Evolutionary conservation across 2,329 filamentous ascomycete genomes (phyloP).

Genomic region (Neoascochyta sp.): DNA sequence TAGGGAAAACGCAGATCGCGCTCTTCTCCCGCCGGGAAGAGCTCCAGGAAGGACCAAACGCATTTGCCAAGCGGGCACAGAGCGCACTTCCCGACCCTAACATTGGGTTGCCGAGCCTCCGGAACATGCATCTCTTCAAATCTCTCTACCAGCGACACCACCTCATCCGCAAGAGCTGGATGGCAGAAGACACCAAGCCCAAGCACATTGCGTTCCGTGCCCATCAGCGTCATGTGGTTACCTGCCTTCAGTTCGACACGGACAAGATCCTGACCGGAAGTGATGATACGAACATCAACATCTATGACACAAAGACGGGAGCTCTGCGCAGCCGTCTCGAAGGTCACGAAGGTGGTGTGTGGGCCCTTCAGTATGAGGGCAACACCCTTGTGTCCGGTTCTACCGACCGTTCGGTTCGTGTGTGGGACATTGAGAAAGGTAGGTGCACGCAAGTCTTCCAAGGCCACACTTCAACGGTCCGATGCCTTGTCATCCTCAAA

Average conservation of each 20-base stretch:
- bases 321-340: constrained; percentile 77
- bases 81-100: constrained; percentile 76
- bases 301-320: constrained; percentile 96
- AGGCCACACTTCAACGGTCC: constrained; percentile 94
- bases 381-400: constrained; percentile 94
- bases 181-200: constrained; percentile 74
- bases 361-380: constrained; percentile 94
- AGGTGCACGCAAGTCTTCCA: constrained; percentile 94
- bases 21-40: constrained; percentile 49
- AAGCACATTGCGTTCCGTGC: constrained; percentile 94
- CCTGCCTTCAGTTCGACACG: constrained; percentile 93
- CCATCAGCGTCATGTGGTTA: constrained; percentile 93
- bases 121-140: constrained; percentile 89
- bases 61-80: constrained; percentile 80
- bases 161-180: constrained; percentile 90
- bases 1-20: constrained; percentile 40
- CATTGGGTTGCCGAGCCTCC: constrained; percentile 72
- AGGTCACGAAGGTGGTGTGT: constrained; percentile 94
- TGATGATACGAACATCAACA: constrained; percentile 95
- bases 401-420: constrained; percentile 95
- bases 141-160: constrained; percentile 91
- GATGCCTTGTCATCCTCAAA: constrained; percentile 91
- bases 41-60: constrained; percentile 75
- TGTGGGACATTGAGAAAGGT: constrained; percentile 95
- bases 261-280: constrained; percentile 98